A percentile compares a stretch with the other conserved stretches of the same genome.
These are phyloP conservation scores for Cytospora leucostoma DNA, from an alignment of 2,329 filamentous ascomycete genomes.

Conservation along the genomic window DNA sequence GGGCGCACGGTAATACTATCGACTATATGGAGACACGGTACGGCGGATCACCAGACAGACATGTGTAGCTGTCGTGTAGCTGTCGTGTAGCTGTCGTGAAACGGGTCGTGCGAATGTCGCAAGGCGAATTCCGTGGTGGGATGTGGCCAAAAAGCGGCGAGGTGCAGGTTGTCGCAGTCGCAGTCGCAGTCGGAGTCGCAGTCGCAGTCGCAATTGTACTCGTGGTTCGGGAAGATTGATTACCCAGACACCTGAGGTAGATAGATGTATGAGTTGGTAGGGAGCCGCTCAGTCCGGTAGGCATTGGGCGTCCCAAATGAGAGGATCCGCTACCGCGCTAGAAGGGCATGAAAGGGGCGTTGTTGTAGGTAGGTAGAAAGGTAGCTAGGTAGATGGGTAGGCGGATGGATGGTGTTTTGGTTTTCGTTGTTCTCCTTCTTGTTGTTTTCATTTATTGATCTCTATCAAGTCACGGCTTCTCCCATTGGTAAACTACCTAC, in stretches of 20 bases:
- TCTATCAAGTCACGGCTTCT: too few species aligned
- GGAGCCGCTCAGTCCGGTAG: too few species aligned
- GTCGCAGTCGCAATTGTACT: background rate
- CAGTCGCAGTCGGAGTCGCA: background rate
- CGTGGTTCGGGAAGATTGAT: background rate
- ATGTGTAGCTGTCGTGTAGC: background rate
- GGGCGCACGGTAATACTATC: background rate
- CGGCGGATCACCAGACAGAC: background rate
- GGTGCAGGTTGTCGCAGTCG: conserved; percentile 2
- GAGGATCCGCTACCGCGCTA: too few species aligned
- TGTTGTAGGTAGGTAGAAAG: too few species aligned
- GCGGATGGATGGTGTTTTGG: too few species aligned
- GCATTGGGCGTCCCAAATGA: too few species aligned
- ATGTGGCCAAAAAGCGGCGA: background rate
- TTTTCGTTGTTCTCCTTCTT: too few species aligned
- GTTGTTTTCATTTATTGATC: too few species aligned
- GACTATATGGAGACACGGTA: background rate
- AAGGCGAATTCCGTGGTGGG: background rate
- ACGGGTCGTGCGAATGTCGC: background rate
- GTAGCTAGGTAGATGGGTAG: too few species aligned
- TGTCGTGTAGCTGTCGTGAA: background rate
- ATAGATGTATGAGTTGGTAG: too few species aligned
- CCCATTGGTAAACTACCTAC: too few species aligned
- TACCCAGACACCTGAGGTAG: background rate
- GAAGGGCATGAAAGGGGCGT: too few species aligned